These are phyloP conservation scores for Quercus rubra DNA, from an alignment of 306 rosid genomes.

Conservation along the genomic window DNA sequence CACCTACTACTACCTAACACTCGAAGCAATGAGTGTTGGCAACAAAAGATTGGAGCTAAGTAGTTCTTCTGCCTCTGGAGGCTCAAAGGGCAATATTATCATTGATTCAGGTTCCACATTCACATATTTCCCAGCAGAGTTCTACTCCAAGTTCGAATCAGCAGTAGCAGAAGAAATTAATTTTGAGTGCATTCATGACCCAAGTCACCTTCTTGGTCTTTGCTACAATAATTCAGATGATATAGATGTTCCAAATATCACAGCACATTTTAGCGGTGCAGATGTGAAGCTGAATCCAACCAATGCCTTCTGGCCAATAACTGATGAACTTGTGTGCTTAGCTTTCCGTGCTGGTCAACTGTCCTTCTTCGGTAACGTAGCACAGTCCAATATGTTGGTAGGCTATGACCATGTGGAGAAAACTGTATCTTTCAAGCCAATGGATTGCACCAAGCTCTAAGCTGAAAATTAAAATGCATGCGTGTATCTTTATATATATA, in stretches of 20 bases:
- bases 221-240: slow-evolving; percentile 18
- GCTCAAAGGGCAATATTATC: background rate
- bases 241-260: slow-evolving; percentile 13
- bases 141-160: too few relatives aligned
- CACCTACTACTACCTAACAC: slow-evolving; percentile 14
- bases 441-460: too few relatives aligned
- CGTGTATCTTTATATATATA: too few relatives aligned
- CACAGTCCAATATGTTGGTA: too few relatives aligned
- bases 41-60: background rate
- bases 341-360: background rate
- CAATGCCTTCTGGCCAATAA: slow-evolving; percentile 24
- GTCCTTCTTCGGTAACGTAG: slow-evolving; percentile 37
- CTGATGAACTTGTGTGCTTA: slow-evolving; percentile 25
- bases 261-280: slow-evolving; percentile 36
- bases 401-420: too few relatives aligned
- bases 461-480: too few relatives aligned
- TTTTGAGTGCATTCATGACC: background rate
- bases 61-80: background rate
- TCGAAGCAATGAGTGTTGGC: slow-evolving; percentile 33
- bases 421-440: too few relatives aligned
- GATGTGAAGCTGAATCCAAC: slow-evolving; percentile 21
- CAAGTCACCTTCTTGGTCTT: background rate
- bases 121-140: too few relatives aligned
- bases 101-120: too few relatives aligned
- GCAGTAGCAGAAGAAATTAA: background rate